Evolutionary conservation across 176 grass and related monocot genomes (phyloP).

Genomic region (Tuctoria greenei): DNA sequence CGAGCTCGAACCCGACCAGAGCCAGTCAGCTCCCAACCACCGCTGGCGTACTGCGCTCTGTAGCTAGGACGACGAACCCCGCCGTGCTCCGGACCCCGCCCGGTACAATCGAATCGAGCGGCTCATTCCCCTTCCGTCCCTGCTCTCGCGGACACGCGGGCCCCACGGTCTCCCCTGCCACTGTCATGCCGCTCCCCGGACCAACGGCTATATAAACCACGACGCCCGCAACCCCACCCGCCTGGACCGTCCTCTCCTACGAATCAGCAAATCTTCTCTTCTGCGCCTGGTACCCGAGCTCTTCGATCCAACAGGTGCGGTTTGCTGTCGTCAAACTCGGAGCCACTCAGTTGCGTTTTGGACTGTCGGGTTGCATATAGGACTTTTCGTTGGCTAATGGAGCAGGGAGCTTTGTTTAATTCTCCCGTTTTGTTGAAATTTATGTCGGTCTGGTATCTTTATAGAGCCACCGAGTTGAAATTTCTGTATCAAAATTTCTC

Average conservation of each 20-base stretch:
- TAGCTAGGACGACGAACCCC: not conserved
- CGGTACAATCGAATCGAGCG: not conserved
- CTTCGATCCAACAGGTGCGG: slow-evolving; percentile 25
- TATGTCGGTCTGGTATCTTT: too few relatives aligned
- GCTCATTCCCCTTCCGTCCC: not conserved
- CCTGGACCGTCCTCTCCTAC: slow-evolving; percentile 7
- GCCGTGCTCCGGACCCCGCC: not conserved
- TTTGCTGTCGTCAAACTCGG: not conserved
- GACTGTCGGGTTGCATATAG: too few relatives aligned
- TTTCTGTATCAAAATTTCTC: too few relatives aligned
- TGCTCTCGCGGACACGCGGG: slow-evolving; percentile 22
- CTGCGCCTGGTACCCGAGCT: not conserved
- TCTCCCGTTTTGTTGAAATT: not conserved
- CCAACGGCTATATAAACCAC: slow-evolving; percentile 37
- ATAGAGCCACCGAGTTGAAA: too few relatives aligned
- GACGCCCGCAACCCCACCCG: not conserved
- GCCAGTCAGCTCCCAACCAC: not conserved
- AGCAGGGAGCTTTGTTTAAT: not conserved
- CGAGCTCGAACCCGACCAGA: not conserved
- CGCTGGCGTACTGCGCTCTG: not conserved
- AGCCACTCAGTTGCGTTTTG: not conserved
- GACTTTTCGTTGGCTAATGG: not conserved
- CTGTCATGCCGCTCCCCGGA: slow-evolving; percentile 24
- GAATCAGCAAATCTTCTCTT: not conserved
- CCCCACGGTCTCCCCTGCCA: slow-evolving; percentile 39